Conservation (phyloP, 352 stramenopile species). For the Pythium oligandrum region DNA sequence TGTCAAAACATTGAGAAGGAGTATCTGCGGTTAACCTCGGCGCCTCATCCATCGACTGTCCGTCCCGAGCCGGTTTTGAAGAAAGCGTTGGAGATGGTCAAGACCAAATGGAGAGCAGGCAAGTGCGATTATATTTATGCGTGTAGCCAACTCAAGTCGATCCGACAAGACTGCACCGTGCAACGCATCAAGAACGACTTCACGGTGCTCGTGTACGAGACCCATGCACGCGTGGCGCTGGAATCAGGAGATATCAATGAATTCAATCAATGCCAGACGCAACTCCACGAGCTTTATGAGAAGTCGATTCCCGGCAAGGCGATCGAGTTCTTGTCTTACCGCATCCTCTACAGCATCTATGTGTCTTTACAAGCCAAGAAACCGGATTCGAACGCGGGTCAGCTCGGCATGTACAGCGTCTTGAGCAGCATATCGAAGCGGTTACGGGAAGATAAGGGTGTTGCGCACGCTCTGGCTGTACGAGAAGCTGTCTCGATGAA, state of each 20-base stretch:
- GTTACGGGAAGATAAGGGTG: constrained; percentile 44
- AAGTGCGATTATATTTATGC: constrained; percentile 92
- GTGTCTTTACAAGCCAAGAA: constrained; percentile 87
- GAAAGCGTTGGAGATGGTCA: constrained; percentile 82
- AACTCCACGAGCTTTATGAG: constrained; percentile 87
- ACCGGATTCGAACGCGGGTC: constrained; percentile 72
- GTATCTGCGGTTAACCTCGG: constrained; percentile 96
- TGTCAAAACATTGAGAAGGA: constrained; percentile 96
- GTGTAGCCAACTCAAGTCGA: constrained; percentile 98
- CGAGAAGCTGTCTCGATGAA: constrained; percentile 79
- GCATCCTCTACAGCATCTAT: constrained; percentile 89
- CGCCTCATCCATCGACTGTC: constrained; percentile 93
- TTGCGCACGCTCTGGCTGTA: constrained; percentile 73
- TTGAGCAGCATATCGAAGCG: constrained; percentile 47
- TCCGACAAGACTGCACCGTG: constrained; percentile 98
- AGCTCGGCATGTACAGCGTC: constrained; percentile 84
- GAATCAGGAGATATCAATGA: constrained; percentile 95
- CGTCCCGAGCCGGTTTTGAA: constrained; percentile 90
- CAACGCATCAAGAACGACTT: constrained; percentile 97
- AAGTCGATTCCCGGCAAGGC: constrained; percentile 63
- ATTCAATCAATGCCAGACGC: constrained; percentile 94
- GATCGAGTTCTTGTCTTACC: constrained; percentile 85
- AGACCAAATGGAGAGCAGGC: constrained; percentile 83
- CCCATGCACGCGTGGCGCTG: constrained; percentile 94
- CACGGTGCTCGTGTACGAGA: constrained; percentile 97